Conservation (phyloP, 1,284 basidiomycete species). For the Dichomitus squalens region DNA sequence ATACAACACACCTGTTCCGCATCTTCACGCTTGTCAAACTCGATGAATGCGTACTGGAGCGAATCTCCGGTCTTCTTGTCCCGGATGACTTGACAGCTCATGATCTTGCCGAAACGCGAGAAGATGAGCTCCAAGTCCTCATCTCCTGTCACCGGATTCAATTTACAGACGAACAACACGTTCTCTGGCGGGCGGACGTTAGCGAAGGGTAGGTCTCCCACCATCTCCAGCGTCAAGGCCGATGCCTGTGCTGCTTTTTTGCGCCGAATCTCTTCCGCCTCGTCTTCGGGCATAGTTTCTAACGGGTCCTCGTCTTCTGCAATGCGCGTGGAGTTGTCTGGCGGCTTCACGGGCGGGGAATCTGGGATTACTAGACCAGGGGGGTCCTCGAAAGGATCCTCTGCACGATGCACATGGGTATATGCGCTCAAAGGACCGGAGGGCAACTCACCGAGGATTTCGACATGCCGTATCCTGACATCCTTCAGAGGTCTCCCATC, state of each 20-base stretch:
- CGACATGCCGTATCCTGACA: constrained; percentile 89
- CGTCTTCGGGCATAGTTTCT: constrained; percentile 77
- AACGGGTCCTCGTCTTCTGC: constrained; percentile 90
- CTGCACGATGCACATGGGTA: constrained; percentile 41
- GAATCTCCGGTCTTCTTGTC: constrained; percentile 97
- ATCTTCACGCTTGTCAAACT: constrained; percentile 91
- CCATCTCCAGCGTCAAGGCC: constrained; percentile 98
- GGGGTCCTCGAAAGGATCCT: constrained; percentile 95
- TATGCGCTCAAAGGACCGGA: background rate
- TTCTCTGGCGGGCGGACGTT: constrained; percentile 98
- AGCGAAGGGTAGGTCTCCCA: constrained; percentile 97
- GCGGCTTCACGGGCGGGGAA: constrained; percentile 76
- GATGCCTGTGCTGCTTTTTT: constrained; percentile 89
- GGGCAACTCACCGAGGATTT: constrained; percentile 77
- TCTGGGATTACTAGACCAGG: constrained; percentile 72
- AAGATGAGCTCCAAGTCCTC: constrained; percentile 99
- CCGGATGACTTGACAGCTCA: constrained; percentile 96
- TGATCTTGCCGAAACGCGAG: constrained; percentile 91
- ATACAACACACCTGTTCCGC: constrained; percentile 78
- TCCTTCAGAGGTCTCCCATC: constrained; percentile 92
- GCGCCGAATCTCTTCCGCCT: constrained; percentile 78
- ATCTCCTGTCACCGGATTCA: constrained; percentile 93
- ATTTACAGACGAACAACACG: constrained; percentile 97
- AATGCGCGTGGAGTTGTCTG: constrained; percentile 86
- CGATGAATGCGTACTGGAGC: constrained; percentile 98